phyloP scores from a whole-genome alignment of 495 filamentous ascomycete genomes.

The Xylaria acuta region DNA sequence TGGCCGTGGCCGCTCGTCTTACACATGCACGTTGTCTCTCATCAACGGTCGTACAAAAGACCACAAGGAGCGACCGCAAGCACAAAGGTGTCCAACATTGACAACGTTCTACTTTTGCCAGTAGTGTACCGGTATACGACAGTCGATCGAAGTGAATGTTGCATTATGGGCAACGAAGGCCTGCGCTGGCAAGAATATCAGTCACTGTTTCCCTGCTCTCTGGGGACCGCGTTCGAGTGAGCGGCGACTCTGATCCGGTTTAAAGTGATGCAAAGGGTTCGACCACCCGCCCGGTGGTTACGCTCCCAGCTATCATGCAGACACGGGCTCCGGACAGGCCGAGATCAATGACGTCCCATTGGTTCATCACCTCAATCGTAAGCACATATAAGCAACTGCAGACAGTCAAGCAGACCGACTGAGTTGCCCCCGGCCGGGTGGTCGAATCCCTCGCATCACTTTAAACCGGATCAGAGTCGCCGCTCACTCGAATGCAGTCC shows the following conservation, averaged over 20 bases:
- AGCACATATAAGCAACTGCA: slow-evolving; percentile 4
- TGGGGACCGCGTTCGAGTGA: not conserved
- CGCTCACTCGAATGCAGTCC: not conserved
- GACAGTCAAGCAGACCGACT: not conserved
- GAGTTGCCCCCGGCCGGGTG: not conserved
- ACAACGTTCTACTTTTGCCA: too few relatives aligned
- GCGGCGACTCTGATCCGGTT: not conserved
- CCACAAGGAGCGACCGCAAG: too few relatives aligned
- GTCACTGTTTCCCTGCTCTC: not conserved
- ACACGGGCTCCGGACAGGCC: slow-evolving; percentile 50
- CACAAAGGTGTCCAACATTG: too few relatives aligned
- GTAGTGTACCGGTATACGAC: too few relatives aligned
- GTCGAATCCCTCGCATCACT: not conserved
- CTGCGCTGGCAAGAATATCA: not conserved
- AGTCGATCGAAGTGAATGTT: too few relatives aligned
- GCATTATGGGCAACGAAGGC: too few relatives aligned
- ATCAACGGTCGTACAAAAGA: too few relatives aligned
- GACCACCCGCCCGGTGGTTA: not conserved
- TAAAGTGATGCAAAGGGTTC: not conserved
- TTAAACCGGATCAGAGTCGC: not conserved
- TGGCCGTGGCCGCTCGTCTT: too few relatives aligned
- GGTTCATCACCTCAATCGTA: slow-evolving; percentile 32
- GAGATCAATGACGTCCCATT: slow-evolving; percentile 60
- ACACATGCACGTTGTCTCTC: too few relatives aligned
- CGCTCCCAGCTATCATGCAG: slow-evolving; percentile 43